phyloP scores from a whole-genome alignment of 768 basidiomycete species.

The Gautieria morchelliformis region DNA sequence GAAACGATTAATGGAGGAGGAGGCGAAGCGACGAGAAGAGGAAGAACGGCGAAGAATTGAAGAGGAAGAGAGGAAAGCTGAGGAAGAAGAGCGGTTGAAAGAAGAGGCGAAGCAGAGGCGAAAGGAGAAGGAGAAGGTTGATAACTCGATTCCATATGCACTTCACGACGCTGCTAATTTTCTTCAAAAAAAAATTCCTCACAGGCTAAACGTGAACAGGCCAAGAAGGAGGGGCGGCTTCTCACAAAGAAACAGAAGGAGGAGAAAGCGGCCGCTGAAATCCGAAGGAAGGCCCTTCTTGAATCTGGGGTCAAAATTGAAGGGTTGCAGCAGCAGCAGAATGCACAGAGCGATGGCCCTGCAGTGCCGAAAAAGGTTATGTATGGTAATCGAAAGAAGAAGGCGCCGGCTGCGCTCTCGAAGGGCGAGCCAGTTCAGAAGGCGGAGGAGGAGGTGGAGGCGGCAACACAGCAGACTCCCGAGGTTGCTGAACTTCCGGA shows the following conservation, averaged over 20 bases:
- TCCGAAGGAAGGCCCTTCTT: conserved; percentile 82
- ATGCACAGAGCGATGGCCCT: conserved; percentile 23
- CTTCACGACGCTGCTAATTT: not conserved
- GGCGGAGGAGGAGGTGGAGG: conserved; percentile 27
- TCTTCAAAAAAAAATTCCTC: conserved; percentile 3
- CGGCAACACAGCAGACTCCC: conserved; percentile 20
- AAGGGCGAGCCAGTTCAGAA: conserved; percentile 30
- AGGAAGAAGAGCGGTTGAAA: conserved; percentile 65
- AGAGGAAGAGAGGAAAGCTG: conserved; percentile 75
- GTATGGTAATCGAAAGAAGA: conserved; percentile 82
- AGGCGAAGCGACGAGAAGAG: conserved; percentile 58
- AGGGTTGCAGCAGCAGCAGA: conserved; percentile 65
- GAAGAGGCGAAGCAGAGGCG: conserved; percentile 77
- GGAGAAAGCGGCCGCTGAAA: conserved; percentile 83
- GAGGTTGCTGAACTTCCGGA: conserved; percentile 21
- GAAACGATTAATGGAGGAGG: conserved; percentile 82
- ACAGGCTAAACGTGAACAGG: conserved; percentile 82
- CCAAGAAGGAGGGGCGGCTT: conserved; percentile 88
- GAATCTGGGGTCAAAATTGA: conserved; percentile 86
- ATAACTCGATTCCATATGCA: conserved; percentile 38
- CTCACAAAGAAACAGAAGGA: conserved; percentile 98
- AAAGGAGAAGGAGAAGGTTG: conserved; percentile 87
- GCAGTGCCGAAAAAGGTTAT: conserved; percentile 59
- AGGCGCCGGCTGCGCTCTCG: conserved; percentile 39
- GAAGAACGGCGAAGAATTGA: conserved; percentile 76